A percentile compares a stretch with the other conserved stretches of the same genome.
Evolutionary conservation across 768 basidiomycete species (phyloP).

Genomic region (Kwoniella botswanensis): DNA sequence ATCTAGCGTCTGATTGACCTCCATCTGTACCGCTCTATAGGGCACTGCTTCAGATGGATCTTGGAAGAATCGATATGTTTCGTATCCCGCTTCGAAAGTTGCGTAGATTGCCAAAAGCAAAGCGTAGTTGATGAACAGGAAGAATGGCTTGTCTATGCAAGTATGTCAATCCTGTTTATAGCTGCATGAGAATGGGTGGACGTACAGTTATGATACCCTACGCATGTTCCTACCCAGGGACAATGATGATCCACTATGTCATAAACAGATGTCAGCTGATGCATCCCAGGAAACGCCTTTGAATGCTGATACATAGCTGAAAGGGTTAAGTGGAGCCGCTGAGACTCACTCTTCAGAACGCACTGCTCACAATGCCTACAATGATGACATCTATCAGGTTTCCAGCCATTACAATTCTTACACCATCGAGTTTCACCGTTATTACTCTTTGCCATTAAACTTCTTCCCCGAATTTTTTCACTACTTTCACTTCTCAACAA

Average conservation of each 20-base stretch:
- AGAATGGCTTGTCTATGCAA: conserved; percentile 50
- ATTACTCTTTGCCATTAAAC: conserved; percentile 44
- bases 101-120: conserved; percentile 42
- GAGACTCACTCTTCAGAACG: conserved; percentile 45
- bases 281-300: background rate
- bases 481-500: background rate
- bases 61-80: conserved; percentile 33
- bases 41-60: conserved; percentile 31
- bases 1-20: background rate
- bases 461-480: background rate
- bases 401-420: conserved; percentile 52
- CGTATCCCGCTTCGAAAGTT: conserved; percentile 41
- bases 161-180: no score
- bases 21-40: conserved; percentile 10
- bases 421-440: conserved; percentile 53
- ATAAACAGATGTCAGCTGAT: conserved; percentile 20
- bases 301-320: background rate
- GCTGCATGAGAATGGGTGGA: no score
- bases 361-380: conserved; percentile 52
- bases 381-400: conserved; percentile 57
- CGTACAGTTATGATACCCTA: conserved; percentile 52
- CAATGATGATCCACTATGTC: conserved; percentile 57
- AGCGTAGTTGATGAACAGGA: conserved; percentile 53
- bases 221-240: conserved; percentile 53
- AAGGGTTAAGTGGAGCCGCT: background rate